Percentiles rank a stretch among this genome's conserved stretches.
These are phyloP conservation scores for sunflower (Helianthus annuus) DNA, from an alignment of 129 eudicot genomes.

Conservation along the genomic window HanXRQr2.0-SUNRISE NC_035436.2:137842003-137842502, in stretches of 20 bases:
- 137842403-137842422: constrained; percentile 84
- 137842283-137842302: neutral
- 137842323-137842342: constrained; percentile 85
- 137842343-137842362: constrained; percentile 83
- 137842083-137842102: constrained; percentile 76
- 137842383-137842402: constrained; percentile 76
- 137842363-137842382: constrained; percentile 71
- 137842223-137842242: constrained; percentile 31
- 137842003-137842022: constrained; percentile 2
- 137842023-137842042: neutral
- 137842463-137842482: constrained; percentile 87
- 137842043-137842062: neutral
- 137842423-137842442: constrained; percentile 85
- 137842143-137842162: constrained; percentile 73
- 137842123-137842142: constrained; percentile 45
- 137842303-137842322: constrained; percentile 13
- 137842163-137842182: constrained; percentile 77
- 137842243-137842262: constrained; percentile 15
- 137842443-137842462: constrained; percentile 83
- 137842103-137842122: constrained; percentile 56
- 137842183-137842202: constrained; percentile 94
- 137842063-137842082: constrained; percentile 61
- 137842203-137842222: constrained; percentile 83
- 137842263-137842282: constrained; percentile 17
- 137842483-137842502: constrained; percentile 78